A percentile compares a stretch with the other conserved stretches of the same genome.
Conservation (phyloP, 1,284 basidiomycete species). For the Dichomitus squalens region DNA sequence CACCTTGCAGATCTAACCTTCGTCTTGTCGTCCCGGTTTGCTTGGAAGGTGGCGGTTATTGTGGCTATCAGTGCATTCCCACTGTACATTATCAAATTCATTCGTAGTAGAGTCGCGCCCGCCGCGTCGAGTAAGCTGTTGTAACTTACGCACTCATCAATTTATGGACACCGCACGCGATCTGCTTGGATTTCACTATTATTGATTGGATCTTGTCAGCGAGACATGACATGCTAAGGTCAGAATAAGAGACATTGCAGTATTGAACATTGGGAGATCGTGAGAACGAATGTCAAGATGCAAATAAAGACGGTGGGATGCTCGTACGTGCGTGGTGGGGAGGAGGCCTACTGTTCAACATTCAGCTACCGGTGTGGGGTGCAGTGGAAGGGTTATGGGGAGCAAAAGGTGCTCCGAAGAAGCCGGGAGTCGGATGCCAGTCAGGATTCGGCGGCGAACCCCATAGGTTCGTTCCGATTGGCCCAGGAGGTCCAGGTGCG, state of each 20-base stretch:
- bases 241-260: slow-evolving; percentile 33
- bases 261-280: slow-evolving; percentile 27
- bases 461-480: slow-evolving; percentile 46
- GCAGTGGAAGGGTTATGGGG: slow-evolving; percentile 50
- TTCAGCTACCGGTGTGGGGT: slow-evolving; percentile 54
- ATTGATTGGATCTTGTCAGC: slow-evolving; percentile 29
- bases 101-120: slow-evolving; percentile 86
- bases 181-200: slow-evolving; percentile 25
- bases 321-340: background rate
- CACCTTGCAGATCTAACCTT: slow-evolving; percentile 79
- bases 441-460: slow-evolving; percentile 36
- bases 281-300: slow-evolving; percentile 31
- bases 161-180: background rate
- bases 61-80: slow-evolving; percentile 93
- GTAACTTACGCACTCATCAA: slow-evolving; percentile 38
- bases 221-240: slow-evolving; percentile 29
- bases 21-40: slow-evolving; percentile 85
- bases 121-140: slow-evolving; percentile 93
- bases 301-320: slow-evolving; percentile 21
- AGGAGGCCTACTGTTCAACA: background rate
- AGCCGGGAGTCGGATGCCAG: slow-evolving; percentile 52
- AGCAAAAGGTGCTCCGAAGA: slow-evolving; percentile 49
- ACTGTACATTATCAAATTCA: slow-evolving; percentile 87
- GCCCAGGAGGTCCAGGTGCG: slow-evolving; percentile 16
- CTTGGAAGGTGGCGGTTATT: slow-evolving; percentile 96